These are phyloP conservation scores for Diaporthe nobilis DNA, from an alignment of 2,329 filamentous ascomycete species.

Conservation along the genomic window DNA sequence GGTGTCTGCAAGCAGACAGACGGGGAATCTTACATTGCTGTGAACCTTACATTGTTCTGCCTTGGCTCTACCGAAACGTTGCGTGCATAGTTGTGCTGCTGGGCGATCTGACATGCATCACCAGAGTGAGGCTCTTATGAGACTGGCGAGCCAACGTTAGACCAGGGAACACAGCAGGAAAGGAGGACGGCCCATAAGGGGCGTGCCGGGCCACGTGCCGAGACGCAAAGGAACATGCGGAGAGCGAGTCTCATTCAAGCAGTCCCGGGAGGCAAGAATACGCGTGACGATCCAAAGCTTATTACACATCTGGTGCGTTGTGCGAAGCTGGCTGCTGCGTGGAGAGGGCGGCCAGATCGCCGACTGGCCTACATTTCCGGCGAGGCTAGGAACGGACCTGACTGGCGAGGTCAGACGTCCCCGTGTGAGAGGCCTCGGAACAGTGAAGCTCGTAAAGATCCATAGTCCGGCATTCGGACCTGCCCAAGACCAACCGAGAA, in stretches of 20 bases:
- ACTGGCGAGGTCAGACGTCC: not conserved
- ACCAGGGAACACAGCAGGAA: not conserved
- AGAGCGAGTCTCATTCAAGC: not conserved
- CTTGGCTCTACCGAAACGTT: not conserved
- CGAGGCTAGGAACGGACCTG: not conserved
- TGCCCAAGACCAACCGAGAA: not conserved
- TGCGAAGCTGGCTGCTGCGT: not conserved
- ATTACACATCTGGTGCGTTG: no score
- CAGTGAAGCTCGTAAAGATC: not conserved
- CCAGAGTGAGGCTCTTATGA: not conserved
- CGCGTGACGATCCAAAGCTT: slow-evolving; percentile 13
- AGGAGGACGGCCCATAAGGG: not conserved
- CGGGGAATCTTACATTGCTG: slow-evolving; percentile 40
- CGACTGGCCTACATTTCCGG: not conserved
- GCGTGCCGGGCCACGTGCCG: not conserved
- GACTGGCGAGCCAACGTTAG: not conserved
- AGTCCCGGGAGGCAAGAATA: not conserved
- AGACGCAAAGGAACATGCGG: not conserved
- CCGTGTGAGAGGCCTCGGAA: not conserved
- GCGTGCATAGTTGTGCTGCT: not conserved
- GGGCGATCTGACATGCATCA: not conserved
- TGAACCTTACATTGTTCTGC: slow-evolving; percentile 16
- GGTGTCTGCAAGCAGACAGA: slow-evolving; percentile 48
- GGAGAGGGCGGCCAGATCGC: not conserved
- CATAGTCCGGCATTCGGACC: not conserved